Conservation (phyloP, 164 flowering plant species). For the Aristolochia californica region DNA sequence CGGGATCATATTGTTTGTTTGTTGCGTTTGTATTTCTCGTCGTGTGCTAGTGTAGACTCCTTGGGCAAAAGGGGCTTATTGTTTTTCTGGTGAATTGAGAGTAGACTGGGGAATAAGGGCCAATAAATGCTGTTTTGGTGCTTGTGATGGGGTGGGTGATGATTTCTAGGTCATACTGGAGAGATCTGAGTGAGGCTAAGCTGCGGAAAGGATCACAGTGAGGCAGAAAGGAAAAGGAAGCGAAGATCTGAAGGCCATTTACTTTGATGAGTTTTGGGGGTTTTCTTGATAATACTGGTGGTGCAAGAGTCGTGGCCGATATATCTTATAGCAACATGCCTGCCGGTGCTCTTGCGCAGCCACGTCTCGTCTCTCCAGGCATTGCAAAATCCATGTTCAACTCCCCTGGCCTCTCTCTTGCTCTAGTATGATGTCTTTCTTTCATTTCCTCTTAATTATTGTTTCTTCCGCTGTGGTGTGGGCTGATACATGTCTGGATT, state of each 20-base stretch:
- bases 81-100: not conserved
- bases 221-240: not conserved
- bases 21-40: conserved; percentile 2
- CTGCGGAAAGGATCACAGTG: not conserved
- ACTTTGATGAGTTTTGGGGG: conserved; percentile 92
- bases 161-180: too few relatives aligned
- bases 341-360: conserved; percentile 49
- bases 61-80: not conserved
- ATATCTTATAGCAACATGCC: conserved; percentile 54
- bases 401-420: conserved; percentile 93
- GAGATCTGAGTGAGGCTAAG: conserved; percentile 1
- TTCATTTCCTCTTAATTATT: conserved; percentile 5
- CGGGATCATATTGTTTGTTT: not conserved
- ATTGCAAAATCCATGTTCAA: conserved; percentile 65
- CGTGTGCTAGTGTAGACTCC: not conserved
- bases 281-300: conserved; percentile 48
- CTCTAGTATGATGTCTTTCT: conserved; percentile 43
- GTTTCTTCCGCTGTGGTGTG: conserved; percentile 2
- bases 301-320: conserved; percentile 45
- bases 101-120: not conserved
- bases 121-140: conserved; percentile 1
- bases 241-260: conserved; percentile 2
- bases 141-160: not conserved
- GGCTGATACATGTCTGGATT: not conserved
- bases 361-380: conserved; percentile 37